Percentiles rank a stretch among this genome's conserved stretches.
These are phyloP conservation scores for Tricholoma sp. DNA, from an alignment of 768 basidiomycete species.

Conservation along the genomic window DNA sequence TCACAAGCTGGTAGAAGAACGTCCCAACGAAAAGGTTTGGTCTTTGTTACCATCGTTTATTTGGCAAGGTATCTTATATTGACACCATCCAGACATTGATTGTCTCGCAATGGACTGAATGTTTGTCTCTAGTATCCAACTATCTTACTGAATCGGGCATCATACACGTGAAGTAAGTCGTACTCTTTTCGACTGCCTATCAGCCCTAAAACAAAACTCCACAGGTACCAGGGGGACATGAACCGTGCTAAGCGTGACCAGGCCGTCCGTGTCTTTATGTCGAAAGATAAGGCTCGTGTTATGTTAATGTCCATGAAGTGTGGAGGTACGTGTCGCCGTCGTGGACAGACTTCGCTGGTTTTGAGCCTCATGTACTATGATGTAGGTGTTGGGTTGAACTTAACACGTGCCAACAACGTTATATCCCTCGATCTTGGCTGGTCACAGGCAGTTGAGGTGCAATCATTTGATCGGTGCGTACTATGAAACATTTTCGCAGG, in stretches of 20 bases:
- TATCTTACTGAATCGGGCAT: slow-evolving; percentile 52
- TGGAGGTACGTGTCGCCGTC: slow-evolving; percentile 35
- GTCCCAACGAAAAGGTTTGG: slow-evolving; percentile 58
- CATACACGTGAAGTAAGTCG: slow-evolving; percentile 47
- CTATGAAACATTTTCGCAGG: slow-evolving; percentile 2
- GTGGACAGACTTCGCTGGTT: neutral
- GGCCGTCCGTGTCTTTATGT: slow-evolving; percentile 57
- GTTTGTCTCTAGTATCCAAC: slow-evolving; percentile 56
- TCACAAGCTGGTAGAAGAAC: slow-evolving; percentile 33
- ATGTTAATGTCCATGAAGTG: slow-evolving; percentile 66
- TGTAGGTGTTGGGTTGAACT: slow-evolving; percentile 50
- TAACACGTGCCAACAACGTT: slow-evolving; percentile 60
- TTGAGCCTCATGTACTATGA: neutral
- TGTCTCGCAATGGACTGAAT: slow-evolving; percentile 68
- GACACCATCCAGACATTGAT: slow-evolving; percentile 43
- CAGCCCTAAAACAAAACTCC: neutral
- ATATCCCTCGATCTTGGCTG: slow-evolving; percentile 61
- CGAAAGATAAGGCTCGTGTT: slow-evolving; percentile 47
- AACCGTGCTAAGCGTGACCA: slow-evolving; percentile 43
- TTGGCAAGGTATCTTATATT: slow-evolving; percentile 1
- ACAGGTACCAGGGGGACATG: slow-evolving; percentile 62
- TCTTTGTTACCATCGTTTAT: neutral
- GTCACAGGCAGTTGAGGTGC: slow-evolving; percentile 58
- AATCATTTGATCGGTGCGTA: slow-evolving; percentile 48
- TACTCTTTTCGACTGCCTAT: neutral